Conservation (phyloP, 768 basidiomycete genomes). For the Boletus tomentosulus region DNA sequence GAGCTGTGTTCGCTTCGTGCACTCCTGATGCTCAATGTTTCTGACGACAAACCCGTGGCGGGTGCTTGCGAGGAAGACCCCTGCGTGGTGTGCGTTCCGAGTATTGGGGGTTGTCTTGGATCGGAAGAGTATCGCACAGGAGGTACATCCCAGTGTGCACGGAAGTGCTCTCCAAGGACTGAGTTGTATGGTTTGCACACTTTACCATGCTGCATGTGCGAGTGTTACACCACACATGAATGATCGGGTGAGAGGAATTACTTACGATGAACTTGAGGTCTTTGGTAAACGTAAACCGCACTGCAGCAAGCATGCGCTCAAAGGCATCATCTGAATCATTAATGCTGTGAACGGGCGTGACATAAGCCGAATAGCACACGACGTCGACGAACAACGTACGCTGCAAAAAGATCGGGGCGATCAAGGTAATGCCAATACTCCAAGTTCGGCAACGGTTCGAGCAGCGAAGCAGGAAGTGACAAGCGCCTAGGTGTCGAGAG, state of each 20-base stretch:
- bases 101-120: conserved; percentile 42
- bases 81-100: conserved; percentile 37
- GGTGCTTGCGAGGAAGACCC: conserved; percentile 24
- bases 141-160: conserved; percentile 79
- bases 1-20: conserved; percentile 49
- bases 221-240: background rate
- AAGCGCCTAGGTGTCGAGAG: conserved; percentile 58
- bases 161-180: conserved; percentile 85
- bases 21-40: conserved; percentile 51
- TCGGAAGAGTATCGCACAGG: conserved; percentile 54
- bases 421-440: conserved; percentile 97
- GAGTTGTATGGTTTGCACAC: conserved; percentile 93
- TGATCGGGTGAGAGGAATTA: conserved; percentile 11
- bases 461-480: conserved; percentile 86
- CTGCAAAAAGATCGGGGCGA: conserved; percentile 85
- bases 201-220: conserved; percentile 65
- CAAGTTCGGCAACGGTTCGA: conserved; percentile 93
- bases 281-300: conserved; percentile 87
- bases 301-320: conserved; percentile 88
- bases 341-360: conserved; percentile 49
- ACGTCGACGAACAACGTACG: conserved; percentile 53
- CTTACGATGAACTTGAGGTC: conserved; percentile 89
- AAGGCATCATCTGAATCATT: conserved; percentile 92
- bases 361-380: background rate
- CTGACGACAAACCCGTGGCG: conserved; percentile 28